Evolutionary conservation across 2,329 filamentous ascomycete species (phyloP), one percentile per base, ranked within the genome.

Genomic region (Penicillium sp.): DNA sequence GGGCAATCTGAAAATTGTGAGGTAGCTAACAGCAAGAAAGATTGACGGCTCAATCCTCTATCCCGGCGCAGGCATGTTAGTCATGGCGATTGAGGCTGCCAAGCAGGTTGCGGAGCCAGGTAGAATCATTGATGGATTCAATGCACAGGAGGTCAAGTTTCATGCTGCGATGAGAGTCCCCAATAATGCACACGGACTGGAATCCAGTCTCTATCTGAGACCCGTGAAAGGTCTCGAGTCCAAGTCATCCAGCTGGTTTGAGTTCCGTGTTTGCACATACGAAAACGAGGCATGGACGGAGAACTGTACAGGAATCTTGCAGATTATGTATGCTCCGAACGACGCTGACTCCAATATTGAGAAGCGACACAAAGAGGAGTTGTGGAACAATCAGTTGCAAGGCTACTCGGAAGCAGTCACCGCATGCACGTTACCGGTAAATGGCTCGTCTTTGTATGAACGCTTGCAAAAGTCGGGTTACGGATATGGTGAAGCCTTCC

Each of bases 11-110:
- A 36, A 5, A 13, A 2, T 36, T 3, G 5, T 6, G 31, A 4
- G 21, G 5, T 29, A 7, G 10, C 36, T 48, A 40, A 48, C 5
- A 6, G 13, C 2, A 5, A 29, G 3, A 46, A 40, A 50, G 48
- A 34, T 79, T n/a, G 29, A 50, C 10, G 29, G 29, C 13, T 43
- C 48, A 18, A 50, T 50, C 24, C 8, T 50, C 13, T 50, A 50
- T 22, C 48, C 48, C 5, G 48, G 48, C 1, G 29, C 48, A 14
- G 48, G 48, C 11, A 42, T 50, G 48, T 5, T 43, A 14, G 40
- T 50, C 5, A 50, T 50, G 48, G 48, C 48, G 2, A 43, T 50
- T 11, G 48, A 50, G 18, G 48, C 48, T 10, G 48, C 48, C 14
- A 50, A 43, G 10, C 40, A 50, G 27, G 13, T 43, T 16, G 40